A percentile compares a stretch with the other conserved stretches of the same genome.
Conservation (phyloP, 1,284 basidiomycete genomes). For the Leccinum insigne region DNA sequence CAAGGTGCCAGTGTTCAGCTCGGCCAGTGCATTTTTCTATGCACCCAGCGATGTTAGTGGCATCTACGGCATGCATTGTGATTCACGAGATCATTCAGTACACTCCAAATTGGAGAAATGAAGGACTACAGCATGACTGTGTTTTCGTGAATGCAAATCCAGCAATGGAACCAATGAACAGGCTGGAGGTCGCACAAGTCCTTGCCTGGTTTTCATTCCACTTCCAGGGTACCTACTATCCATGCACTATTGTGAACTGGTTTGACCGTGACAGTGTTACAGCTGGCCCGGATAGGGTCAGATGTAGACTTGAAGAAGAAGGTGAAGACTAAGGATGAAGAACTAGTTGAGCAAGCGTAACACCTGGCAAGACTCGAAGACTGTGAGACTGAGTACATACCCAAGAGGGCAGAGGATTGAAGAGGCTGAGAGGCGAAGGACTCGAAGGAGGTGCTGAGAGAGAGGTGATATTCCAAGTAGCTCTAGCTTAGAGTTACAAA, state of each 20-base stretch:
- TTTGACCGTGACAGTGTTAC: background rate
- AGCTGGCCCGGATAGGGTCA: no score
- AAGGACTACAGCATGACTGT: background rate
- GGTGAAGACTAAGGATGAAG: no score
- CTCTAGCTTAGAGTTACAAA: no score
- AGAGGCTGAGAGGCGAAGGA: no score
- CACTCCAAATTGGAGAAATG: background rate
- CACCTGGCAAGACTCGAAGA: no score
- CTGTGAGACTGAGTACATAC: no score
- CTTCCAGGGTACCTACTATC: background rate
- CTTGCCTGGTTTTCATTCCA: background rate
- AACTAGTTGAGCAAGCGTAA: no score
- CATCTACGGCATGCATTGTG: background rate
- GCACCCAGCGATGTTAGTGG: background rate
- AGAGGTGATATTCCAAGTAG: no score
- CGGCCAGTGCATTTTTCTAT: background rate
- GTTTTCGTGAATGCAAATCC: background rate
- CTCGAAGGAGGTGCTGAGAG: no score
- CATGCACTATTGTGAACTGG: background rate
- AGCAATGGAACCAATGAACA: background rate
- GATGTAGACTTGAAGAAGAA: no score
- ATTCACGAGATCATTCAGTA: background rate
- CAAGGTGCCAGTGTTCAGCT: background rate
- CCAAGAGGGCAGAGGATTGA: no score
- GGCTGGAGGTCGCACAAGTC: background rate